Conservation (phyloP, 2,329 filamentous ascomycete genomes). For the Fusarium pilosicola region DNA sequence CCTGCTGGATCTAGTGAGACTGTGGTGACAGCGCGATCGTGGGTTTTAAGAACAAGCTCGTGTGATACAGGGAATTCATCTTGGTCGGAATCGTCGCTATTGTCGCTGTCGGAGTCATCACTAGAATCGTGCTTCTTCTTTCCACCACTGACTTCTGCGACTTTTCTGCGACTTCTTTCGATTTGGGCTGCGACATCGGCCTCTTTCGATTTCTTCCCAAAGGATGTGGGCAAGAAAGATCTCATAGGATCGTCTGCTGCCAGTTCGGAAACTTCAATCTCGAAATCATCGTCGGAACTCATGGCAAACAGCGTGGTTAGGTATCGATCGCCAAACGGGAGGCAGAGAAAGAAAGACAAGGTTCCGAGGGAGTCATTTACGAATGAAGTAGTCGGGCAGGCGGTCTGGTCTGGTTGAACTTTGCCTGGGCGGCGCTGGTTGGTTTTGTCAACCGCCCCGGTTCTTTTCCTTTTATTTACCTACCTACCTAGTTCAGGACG, state of each 20-base stretch:
- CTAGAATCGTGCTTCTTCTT: slow-evolving; percentile 56
- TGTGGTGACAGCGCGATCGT: slow-evolving; percentile 86
- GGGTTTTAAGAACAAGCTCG: slow-evolving; percentile 91
- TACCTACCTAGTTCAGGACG: slow-evolving; percentile 11
- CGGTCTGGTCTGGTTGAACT: slow-evolving; percentile 31
- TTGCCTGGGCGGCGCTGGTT: slow-evolving; percentile 29
- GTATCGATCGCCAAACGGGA: slow-evolving; percentile 18
- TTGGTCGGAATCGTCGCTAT: slow-evolving; percentile 71
- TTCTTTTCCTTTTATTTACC: slow-evolving; percentile 42
- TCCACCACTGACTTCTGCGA: slow-evolving; percentile 20
- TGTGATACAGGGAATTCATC: slow-evolving; percentile 94
- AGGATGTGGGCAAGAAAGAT: slow-evolving; percentile 81
- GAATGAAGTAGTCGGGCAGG: slow-evolving; percentile 26
- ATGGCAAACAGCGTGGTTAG: slow-evolving; percentile 49
- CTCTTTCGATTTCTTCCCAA: slow-evolving; percentile 82
- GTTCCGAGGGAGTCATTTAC: slow-evolving; percentile 35
- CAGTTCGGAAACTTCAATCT: slow-evolving; percentile 64
- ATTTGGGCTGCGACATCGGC: slow-evolving; percentile 84
- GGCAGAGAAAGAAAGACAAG: slow-evolving; percentile 22
- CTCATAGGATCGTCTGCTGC: slow-evolving; percentile 75
- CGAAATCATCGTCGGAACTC: slow-evolving; percentile 70
- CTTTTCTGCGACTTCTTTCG: slow-evolving; percentile 75
- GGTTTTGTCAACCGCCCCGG: slow-evolving; percentile 42
- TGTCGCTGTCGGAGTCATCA: slow-evolving; percentile 57
- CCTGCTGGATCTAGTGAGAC: slow-evolving; percentile 87